phyloP scores from a whole-genome alignment of 495 filamentous ascomycete species.

The Entonaema liquescens region DNA sequence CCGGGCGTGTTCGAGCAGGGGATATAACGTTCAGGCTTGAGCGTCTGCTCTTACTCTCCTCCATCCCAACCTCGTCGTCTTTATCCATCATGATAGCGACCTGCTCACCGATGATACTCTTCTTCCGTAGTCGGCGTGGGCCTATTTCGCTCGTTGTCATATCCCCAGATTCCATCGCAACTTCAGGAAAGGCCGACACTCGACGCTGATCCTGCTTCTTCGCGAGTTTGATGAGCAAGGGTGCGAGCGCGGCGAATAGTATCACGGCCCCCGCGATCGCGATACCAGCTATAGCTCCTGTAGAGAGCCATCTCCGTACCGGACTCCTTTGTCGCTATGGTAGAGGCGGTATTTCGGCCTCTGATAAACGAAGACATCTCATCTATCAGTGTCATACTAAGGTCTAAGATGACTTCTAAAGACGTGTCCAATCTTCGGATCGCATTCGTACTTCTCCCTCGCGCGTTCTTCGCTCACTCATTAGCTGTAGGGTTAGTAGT shows the following conservation, averaged over 20 bases:
- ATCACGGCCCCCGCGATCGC: conserved; percentile 40
- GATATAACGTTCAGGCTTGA: conserved; percentile 27
- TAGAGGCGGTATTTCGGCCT: conserved; percentile 2
- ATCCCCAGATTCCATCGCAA: conserved; percentile 10
- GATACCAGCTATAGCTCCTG: conserved; percentile 41
- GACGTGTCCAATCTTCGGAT: neutral
- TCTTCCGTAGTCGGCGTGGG: conserved; percentile 39
- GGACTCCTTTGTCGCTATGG: neutral
- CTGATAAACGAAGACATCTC: neutral
- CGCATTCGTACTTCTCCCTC: conserved; percentile 8
- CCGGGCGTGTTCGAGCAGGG: conserved; percentile 8
- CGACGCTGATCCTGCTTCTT: conserved; percentile 20
- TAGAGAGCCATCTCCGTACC: conserved; percentile 11
- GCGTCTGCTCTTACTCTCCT: conserved; percentile 23
- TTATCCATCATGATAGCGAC: conserved; percentile 13
- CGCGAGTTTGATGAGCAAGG: conserved; percentile 30
- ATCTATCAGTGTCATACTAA: neutral
- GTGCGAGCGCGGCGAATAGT: conserved; percentile 36
- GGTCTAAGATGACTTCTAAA: neutral
- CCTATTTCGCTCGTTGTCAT: conserved; percentile 3
- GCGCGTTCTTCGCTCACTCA: neutral
- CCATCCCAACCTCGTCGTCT: conserved; percentile 28
- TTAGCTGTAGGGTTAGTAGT: neutral
- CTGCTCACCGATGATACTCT: conserved; percentile 23
- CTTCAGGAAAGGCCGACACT: conserved; percentile 1